Evolutionary conservation across 345 rosid species (phyloP).

Genomic region (Sisymbrium altissimum): DNA sequence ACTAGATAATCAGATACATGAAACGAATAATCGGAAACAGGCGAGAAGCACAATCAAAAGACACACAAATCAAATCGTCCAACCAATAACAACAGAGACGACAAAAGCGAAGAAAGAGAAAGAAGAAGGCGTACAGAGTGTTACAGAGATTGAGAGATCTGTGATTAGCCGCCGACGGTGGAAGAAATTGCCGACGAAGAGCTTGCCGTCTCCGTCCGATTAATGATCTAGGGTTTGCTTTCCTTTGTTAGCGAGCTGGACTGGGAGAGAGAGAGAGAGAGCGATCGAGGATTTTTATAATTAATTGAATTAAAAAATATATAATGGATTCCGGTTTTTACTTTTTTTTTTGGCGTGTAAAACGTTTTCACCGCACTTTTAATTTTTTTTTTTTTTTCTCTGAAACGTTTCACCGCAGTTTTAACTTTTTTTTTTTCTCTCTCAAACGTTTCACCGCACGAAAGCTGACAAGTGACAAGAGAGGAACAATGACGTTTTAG

Average conservation of each 20-base stretch:
- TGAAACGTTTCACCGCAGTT: too few relatives aligned
- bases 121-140: slow-evolving; percentile 15
- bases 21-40: too few relatives aligned
- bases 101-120: slow-evolving; percentile 4
- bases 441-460: too few relatives aligned
- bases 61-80: too few relatives aligned
- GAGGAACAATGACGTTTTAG: too few relatives aligned
- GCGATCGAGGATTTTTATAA: slow-evolving; percentile 10
- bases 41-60: too few relatives aligned
- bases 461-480: too few relatives aligned
- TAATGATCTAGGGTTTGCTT: slow-evolving; percentile 37
- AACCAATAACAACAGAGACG: too few relatives aligned
- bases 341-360: background rate
- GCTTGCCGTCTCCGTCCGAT: slow-evolving; percentile 28
- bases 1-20: too few relatives aligned
- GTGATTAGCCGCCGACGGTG: background rate
- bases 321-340: slow-evolving; percentile 4
- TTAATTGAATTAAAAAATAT: background rate
- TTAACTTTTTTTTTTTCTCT: too few relatives aligned
- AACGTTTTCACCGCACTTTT: background rate
- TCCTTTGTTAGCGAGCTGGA: slow-evolving; percentile 25
- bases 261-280: background rate
- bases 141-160: slow-evolving; percentile 17
- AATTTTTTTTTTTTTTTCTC: too few relatives aligned
- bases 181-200: slow-evolving; percentile 20